Percentiles rank a stretch among this genome's conserved stretches.
Evolutionary conservation across 2,329 filamentous ascomycete species (phyloP).

Genomic region (Penicillium sp.): DNA sequence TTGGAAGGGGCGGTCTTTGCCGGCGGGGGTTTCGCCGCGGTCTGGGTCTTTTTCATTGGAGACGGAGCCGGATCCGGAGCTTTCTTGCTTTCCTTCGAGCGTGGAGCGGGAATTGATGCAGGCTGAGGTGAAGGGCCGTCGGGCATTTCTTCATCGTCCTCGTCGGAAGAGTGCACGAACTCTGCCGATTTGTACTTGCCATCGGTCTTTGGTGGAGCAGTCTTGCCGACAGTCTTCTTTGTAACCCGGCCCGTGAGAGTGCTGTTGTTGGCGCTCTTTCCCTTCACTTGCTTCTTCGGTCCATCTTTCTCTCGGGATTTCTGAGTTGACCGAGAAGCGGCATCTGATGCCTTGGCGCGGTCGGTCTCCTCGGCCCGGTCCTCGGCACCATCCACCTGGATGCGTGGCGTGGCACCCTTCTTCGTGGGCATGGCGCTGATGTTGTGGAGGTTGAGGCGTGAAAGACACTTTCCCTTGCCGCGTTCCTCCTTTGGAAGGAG

Average conservation of each 20-base stretch:
- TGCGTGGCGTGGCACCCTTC: constrained; percentile 42
- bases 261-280: constrained; percentile 55
- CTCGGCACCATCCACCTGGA: constrained; percentile 42
- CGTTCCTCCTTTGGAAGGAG: constrained; percentile 64
- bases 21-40: constrained; percentile 24
- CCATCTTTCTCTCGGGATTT: constrained; percentile 48
- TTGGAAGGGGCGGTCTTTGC: constrained; percentile 28
- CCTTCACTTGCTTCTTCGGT: constrained; percentile 42
- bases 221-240: constrained; percentile 50
- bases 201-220: constrained; percentile 40
- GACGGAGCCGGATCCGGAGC: neutral
- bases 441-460: constrained; percentile 58
- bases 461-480: constrained; percentile 65
- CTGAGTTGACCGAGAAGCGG: constrained; percentile 34
- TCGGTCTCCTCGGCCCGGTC: constrained; percentile 39
- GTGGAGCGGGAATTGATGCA: constrained; percentile 24
- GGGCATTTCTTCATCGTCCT: constrained; percentile 50
- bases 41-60: constrained; percentile 21
- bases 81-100: constrained; percentile 19
- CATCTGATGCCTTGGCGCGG: constrained; percentile 33
- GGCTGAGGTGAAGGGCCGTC: constrained; percentile 29
- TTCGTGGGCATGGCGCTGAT: constrained; percentile 47
- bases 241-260: constrained; percentile 49
- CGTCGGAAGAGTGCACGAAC: constrained; percentile 57
- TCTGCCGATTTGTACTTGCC: constrained; percentile 59